Conservation (phyloP, 2,329 filamentous ascomycete species). For the Xylaria sp. region DNA sequence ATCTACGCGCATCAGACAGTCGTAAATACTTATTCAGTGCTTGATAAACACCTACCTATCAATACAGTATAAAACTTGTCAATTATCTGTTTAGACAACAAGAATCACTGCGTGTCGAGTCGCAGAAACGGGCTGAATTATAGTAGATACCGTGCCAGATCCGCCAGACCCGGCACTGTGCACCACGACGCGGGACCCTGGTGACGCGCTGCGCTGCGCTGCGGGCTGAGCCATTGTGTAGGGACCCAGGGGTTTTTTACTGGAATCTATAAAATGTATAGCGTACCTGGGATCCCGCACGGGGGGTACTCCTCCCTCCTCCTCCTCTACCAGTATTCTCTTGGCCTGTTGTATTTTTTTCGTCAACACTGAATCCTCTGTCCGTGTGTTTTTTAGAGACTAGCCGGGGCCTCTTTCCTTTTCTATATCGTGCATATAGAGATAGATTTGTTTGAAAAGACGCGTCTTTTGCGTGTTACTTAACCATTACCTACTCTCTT, state of each 20-base stretch:
- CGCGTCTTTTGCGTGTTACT: neutral
- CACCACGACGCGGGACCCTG: slow-evolving; percentile 16
- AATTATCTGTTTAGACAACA: too few relatives aligned
- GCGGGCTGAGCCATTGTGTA: slow-evolving; percentile 1
- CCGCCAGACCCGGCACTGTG: slow-evolving; percentile 5
- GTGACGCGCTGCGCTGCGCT: slow-evolving; percentile 12
- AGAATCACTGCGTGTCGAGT: too few relatives aligned
- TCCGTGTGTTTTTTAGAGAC: neutral
- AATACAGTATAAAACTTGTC: too few relatives aligned
- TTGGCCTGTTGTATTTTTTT: too few relatives aligned
- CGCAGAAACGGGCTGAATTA: neutral
- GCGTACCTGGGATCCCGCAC: slow-evolving; percentile 4
- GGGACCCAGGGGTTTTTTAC: slow-evolving; percentile 11
- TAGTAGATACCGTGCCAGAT: slow-evolving; percentile 12
- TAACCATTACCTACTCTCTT: too few relatives aligned
- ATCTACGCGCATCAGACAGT: too few relatives aligned
- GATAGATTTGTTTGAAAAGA: neutral
- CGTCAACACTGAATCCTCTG: neutral
- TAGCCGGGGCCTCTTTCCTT: neutral
- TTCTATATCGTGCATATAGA: neutral
- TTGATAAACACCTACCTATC: too few relatives aligned
- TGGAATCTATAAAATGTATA: slow-evolving; percentile 12
- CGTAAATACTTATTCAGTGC: too few relatives aligned
- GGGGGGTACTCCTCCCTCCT: neutral
- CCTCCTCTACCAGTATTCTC: too few relatives aligned